phyloP scores from a whole-genome alignment of 179 eudicot species.

The Amaranthus tricolor region DNA sequence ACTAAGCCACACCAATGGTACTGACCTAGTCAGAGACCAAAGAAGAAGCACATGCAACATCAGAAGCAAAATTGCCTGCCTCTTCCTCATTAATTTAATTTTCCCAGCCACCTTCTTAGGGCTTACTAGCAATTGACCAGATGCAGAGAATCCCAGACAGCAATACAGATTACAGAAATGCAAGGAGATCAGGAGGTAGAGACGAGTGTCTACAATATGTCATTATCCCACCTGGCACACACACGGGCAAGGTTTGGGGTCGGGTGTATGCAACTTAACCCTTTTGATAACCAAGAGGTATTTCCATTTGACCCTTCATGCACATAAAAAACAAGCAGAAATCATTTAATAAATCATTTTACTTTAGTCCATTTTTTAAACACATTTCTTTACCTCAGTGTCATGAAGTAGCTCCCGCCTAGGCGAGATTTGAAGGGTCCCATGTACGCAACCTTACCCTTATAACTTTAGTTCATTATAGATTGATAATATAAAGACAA shows the following conservation, averaged over 20 bases:
- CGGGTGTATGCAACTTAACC: no score
- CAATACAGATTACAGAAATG: conserved; percentile 9
- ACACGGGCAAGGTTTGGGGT: no score
- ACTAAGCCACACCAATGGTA: conserved; percentile 12
- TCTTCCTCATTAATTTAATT: conserved; percentile 3
- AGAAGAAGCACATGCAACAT: conserved; percentile 18
- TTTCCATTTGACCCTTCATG: no score
- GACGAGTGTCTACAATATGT: neutral
- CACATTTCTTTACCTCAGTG: no score
- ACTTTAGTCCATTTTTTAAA: no score
- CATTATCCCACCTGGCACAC: neutral
- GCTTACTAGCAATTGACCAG: conserved; percentile 17
- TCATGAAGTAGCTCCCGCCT: no score
- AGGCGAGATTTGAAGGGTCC: no score
- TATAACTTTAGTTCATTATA: no score
- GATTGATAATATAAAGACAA: neutral
- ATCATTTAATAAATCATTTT: no score
- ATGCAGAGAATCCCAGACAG: conserved; percentile 12
- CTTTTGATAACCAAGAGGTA: no score
- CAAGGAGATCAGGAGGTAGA: conserved; percentile 14
- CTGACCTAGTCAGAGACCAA: conserved; percentile 21
- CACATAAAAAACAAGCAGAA: no score
- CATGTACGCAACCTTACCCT: no score
- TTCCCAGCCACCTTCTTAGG: conserved; percentile 15
- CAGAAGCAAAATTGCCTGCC: conserved; percentile 11